A percentile compares a stretch with the other conserved stretches of the same genome.
Evolutionary conservation across 768 basidiomycete species (phyloP).

Genomic region (Leucocoprinus leucothites): DNA sequence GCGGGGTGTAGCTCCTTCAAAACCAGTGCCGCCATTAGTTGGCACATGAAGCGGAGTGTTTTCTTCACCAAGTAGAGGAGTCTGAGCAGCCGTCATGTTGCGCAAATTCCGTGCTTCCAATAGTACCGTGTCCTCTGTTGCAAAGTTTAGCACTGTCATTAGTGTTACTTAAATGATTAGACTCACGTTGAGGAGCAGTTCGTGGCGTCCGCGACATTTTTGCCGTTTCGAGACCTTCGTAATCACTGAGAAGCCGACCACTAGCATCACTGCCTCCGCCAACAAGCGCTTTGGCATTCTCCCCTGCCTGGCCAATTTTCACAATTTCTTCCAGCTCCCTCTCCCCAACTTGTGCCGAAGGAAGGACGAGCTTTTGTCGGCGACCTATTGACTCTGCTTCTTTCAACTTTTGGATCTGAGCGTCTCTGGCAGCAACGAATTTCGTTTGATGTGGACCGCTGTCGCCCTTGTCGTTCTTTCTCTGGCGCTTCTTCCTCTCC

Average conservation of each 20-base stretch:
- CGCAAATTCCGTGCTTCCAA: constrained; percentile 94
- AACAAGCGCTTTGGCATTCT: constrained; percentile 84
- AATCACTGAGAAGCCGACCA: constrained; percentile 85
- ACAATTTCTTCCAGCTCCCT: constrained; percentile 95
- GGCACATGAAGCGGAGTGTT: constrained; percentile 88
- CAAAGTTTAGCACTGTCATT: constrained; percentile 7
- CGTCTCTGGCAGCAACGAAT: constrained; percentile 95
- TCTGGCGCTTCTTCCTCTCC: constrained; percentile 87
- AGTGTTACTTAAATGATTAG: constrained; percentile 1
- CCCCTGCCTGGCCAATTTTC: constrained; percentile 93
- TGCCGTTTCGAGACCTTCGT: constrained; percentile 85
- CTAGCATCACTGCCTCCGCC: constrained; percentile 81
- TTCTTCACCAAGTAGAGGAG: constrained; percentile 93
- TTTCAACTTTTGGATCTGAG: constrained; percentile 96
- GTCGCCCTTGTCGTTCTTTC: constrained; percentile 68
- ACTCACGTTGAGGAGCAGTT: constrained; percentile 90
- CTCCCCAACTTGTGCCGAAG: constrained; percentile 91
- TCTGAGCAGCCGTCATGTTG: constrained; percentile 90
- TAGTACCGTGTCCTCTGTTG: constrained; percentile 90
- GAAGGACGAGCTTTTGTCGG: constrained; percentile 79
- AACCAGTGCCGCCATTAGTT: constrained; percentile 83
- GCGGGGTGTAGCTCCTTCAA: constrained; percentile 92
- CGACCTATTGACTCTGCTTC: constrained; percentile 95
- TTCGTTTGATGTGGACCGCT: constrained; percentile 75
- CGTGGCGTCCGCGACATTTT: constrained; percentile 92